Base-by-base conservation (phyloP, 768 basidiomycete species). In the Dendrothele bispora region DNA sequence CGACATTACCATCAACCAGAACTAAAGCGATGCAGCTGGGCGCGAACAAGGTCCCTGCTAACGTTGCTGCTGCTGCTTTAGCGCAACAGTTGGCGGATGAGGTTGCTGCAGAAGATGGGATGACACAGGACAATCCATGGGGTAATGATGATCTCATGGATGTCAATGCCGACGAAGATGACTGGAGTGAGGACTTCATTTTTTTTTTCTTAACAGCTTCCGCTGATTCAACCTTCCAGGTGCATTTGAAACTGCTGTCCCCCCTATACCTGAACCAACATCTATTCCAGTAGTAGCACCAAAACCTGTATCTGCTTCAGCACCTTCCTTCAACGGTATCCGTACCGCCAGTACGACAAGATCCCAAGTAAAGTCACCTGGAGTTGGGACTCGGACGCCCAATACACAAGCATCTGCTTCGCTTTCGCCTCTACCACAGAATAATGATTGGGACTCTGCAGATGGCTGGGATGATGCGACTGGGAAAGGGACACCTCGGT, bases 121-220 rank as follows among this genome's bases (percentile, higher is more conserved):
- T 65, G 10, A 71, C 66, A 29, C 73, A 70, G 3, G 74, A 65
- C 21, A 77, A 78, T 59, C 78, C 78, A 0, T 91, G 89, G 90
- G 88, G 83, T 1, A 74, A 67, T 39, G 84, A 79, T 7, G 90
- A 98, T 64, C 64, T 98, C 48, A 95, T 98, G 63, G 94, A 99
- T 60, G 84, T 98, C 4, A 86, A 93, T 59, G 93, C 90, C 0
- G 95, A 98, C 57, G 80, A 84, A 21, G 95, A 86, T 57, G 95
- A 98, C 61, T 99, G 95, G 95, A 88, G 95, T 90, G 62, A 61
- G 86, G 75, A 3, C 11, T 49, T 17, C 28, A 38, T 37, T 27
- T 46, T 38, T n/a, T n/a, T n/a, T n/a, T n/a, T n/a, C n/a, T n/a
- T n/a, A n/a, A 22, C 27, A 10, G 11, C 6, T 7, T 41, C 46